Conservation (phyloP, 306 rosid species). For the Crotalaria pallida region DNA sequence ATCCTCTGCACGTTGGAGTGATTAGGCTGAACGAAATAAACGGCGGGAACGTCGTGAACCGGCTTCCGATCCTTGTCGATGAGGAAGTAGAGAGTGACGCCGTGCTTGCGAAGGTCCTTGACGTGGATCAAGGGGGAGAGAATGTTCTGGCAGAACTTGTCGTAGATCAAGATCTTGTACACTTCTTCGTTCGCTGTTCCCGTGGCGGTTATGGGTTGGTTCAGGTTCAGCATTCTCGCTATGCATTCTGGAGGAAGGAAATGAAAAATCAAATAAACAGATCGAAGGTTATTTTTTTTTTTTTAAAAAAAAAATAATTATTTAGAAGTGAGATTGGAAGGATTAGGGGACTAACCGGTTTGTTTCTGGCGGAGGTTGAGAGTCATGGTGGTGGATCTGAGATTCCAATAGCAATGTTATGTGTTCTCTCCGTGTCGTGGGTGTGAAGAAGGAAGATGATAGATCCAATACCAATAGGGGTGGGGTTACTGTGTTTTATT, state of each 20-base stretch:
- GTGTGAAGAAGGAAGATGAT: too few relatives aligned
- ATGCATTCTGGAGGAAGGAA: conserved; percentile 59
- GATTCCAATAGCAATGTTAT: too few relatives aligned
- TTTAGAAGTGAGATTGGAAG: too few relatives aligned
- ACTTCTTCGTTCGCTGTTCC: conserved; percentile 86
- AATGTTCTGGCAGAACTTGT: conserved; percentile 76
- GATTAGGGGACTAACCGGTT: conserved; percentile 33
- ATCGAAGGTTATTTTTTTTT: too few relatives aligned
- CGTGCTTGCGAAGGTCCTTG: conserved; percentile 90
- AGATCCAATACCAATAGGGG: too few relatives aligned
- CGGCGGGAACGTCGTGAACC: conserved; percentile 87
- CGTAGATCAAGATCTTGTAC: conserved; percentile 87
- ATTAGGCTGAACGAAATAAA: conserved; percentile 79
- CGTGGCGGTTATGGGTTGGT: conserved; percentile 65
- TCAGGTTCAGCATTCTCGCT: conserved; percentile 85
- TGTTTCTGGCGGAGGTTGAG: conserved; percentile 67
- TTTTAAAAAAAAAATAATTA: too few relatives aligned
- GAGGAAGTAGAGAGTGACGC: conserved; percentile 84
- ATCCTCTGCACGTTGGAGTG: conserved; percentile 63
- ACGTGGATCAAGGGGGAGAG: conserved; percentile 89
- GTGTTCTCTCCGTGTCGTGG: too few relatives aligned
- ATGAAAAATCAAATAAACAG: too few relatives aligned
- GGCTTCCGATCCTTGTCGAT: conserved; percentile 91
- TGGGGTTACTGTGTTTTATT: too few relatives aligned
- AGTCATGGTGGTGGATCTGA: conserved; percentile 30